Evolutionary conservation across 768 basidiomycete species (phyloP).

Genomic region (Daedalea quercina): DNA sequence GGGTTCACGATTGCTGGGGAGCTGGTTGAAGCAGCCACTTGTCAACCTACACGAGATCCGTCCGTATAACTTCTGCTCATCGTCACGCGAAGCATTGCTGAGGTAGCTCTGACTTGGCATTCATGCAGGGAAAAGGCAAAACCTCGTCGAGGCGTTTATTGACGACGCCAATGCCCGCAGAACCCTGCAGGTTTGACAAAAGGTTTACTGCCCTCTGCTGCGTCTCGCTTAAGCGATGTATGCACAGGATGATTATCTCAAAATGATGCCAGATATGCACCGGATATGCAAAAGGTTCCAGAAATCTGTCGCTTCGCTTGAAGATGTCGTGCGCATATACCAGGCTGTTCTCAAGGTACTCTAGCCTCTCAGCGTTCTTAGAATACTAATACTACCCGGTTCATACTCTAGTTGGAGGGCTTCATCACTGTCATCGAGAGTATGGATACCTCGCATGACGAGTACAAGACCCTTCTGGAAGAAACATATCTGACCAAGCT

Average conservation of each 20-base stretch:
- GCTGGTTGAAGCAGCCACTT: conserved; percentile 95
- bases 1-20: conserved; percentile 78
- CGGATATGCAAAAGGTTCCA: conserved; percentile 90
- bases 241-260: conserved; percentile 76
- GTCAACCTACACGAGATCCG: conserved; percentile 92
- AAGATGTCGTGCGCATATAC: conserved; percentile 94
- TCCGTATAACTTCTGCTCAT: conserved; percentile 32
- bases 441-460: conserved; percentile 37
- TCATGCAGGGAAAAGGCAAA: conserved; percentile 72
- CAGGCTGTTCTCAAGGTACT: conserved; percentile 83
- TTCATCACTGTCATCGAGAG: conserved; percentile 60
- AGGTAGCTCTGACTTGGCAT: no score
- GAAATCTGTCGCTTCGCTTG: conserved; percentile 73
- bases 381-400: neutral
- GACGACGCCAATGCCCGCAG: conserved; percentile 70
- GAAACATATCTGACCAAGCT: conserved; percentile 61
- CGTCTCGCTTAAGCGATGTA: neutral
- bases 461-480: conserved; percentile 50
- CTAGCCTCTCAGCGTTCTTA: neutral
- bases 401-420: conserved; percentile 54
- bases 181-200: conserved; percentile 55
- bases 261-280: conserved; percentile 89
- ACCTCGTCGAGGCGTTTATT: conserved; percentile 81
- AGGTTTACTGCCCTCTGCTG: neutral
- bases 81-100: no score